Percentiles rank a stretch among this genome's conserved stretches.
phyloP scores from a whole-genome alignment of 2,329 filamentous ascomycete species.

The Dactylellina parvicollis region DNA sequence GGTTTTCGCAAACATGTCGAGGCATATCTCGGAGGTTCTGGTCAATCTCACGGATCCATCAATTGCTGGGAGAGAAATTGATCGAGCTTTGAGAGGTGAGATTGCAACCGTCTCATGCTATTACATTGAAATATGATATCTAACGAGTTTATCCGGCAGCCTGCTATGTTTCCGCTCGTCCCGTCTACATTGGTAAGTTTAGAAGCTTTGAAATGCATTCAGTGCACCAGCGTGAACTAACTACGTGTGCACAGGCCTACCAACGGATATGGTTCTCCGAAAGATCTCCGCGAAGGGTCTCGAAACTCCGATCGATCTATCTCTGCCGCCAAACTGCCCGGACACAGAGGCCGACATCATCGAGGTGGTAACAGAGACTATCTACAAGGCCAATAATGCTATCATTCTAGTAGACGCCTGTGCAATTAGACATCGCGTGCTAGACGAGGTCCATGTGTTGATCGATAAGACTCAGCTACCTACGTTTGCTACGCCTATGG shows the following conservation, averaged over 20 bases:
- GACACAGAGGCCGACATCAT: slow-evolving; percentile 85
- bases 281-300: slow-evolving; percentile 79
- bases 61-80: slow-evolving; percentile 78
- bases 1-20: slow-evolving; percentile 82
- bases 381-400: slow-evolving; percentile 77
- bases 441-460: slow-evolving; percentile 77
- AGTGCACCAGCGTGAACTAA: background rate
- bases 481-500: slow-evolving; percentile 89
- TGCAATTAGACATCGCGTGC: slow-evolving; percentile 77
- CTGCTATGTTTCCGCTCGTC: slow-evolving; percentile 75
- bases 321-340: slow-evolving; percentile 71
- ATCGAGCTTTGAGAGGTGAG: slow-evolving; percentile 76
- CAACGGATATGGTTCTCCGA: slow-evolving; percentile 80
- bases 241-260: slow-evolving; percentile 68
- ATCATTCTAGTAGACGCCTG: slow-evolving; percentile 85
- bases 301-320: slow-evolving; percentile 75
- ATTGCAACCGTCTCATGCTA: background rate
- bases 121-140: background rate
- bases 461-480: slow-evolving; percentile 78
- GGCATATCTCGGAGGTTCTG: slow-evolving; percentile 75
- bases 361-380: slow-evolving; percentile 76
- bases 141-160: slow-evolving; percentile 2
- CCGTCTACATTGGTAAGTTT: slow-evolving; percentile 74
- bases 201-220: no score
- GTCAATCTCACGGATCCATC: slow-evolving; percentile 75